Evolutionary conservation across 2,329 filamentous ascomycete species (phyloP), one percentile per base, ranked within the genome.

Genomic region (Harringtonia lauricola): DNA sequence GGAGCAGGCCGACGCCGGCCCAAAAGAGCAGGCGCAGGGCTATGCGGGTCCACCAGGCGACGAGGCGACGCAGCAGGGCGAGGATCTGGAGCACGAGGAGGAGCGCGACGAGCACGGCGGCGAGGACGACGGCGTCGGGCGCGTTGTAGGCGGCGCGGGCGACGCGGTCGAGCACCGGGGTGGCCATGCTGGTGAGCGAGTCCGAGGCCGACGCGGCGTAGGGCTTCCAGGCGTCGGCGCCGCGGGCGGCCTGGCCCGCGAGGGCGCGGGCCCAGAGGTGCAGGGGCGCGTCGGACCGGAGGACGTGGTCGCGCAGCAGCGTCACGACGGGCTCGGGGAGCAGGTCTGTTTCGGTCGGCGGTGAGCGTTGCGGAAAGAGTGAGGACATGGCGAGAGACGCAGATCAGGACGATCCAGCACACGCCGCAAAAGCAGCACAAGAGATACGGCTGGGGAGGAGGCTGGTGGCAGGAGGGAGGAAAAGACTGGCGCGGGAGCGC

Each of bases 21-120:
- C 79, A 92, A 50, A 87, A 77, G 2, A 74, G 59, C 35, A 87
- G 52, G 21, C 73, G 65, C 49, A 86, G 59, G 12, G 71, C 69
- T 44, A 94, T 57, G n/a, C 74, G 67, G 42, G 87, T 75, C 78
- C 86, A 87, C 66, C 81, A 94, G 56, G 87, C 66, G 46, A 94
- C 69, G 18, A 86, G 64, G 47, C 86, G 75, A 48, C 80, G 78
- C 17, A 87, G 66, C 65, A 83, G 82, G 50, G 81, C 64, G 35
- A 92, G 67, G 45, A 89, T 59, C 57, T 87, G 68, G 41, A 90
- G 61, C 44, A 79, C 63, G 26, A 79, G 52, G 36, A 81, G 62
- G 4, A 85, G 65, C 9, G 80, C 54, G 14, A 68, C 65, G 41
- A 82, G 62, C 10, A 72, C 66, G 38, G 72, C 60, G 44, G 71